Evolutionary conservation across 108 stramenopile genomes (phyloP), one percentile per base, ranked within the genome.

Genomic region (Nitzschia palea): DNA sequence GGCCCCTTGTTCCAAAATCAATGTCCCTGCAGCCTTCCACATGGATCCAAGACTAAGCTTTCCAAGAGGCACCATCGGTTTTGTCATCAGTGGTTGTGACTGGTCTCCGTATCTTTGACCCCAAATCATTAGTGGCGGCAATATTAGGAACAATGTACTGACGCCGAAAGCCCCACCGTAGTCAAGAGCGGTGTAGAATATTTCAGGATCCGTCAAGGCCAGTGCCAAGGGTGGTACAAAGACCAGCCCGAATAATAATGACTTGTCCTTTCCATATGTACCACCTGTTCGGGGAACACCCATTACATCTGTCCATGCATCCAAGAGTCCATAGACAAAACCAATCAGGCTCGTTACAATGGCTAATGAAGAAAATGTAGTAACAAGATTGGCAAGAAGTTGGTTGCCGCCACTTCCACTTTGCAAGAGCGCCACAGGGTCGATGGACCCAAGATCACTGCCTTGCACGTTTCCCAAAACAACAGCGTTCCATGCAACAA

Each of bases 401-500:
- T 40, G 45, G 35, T 62, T 55, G 9, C 53, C 64, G 33, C 35
- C 59, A n/a, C 59, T 62, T 30, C 64, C 63, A 5, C 66, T 42
- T 27, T 76, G 77, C 14, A 81, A 56, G 9, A 81, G 53, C 9
- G 71, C 70, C 12, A 80, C 68, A 9, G 86, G 82, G 63, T 83
- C 68, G 17, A 76, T 40, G 12, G 44, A 56, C 0, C 70, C 53
- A 9, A 60, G 65, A 29, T 50, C 72, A 9, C 59, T 37, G 9
- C 71, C 71, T 26, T 75, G 33, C 0, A 78, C 74, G 35, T 83
- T 89, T 22, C 92, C 92, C 44, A 92, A 67, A 22, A 90, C 74
- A 8, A 93, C 80, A 4, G 82, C 86, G 67, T 96, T 96, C 91
- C 92, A 96, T 26, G 72, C 83, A 42, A 94, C 30, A 61, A 94